These are phyloP conservation scores for Sporothrix luriei DNA, from an alignment of 2,329 filamentous ascomycete species.

Conservation along the genomic window DNA sequence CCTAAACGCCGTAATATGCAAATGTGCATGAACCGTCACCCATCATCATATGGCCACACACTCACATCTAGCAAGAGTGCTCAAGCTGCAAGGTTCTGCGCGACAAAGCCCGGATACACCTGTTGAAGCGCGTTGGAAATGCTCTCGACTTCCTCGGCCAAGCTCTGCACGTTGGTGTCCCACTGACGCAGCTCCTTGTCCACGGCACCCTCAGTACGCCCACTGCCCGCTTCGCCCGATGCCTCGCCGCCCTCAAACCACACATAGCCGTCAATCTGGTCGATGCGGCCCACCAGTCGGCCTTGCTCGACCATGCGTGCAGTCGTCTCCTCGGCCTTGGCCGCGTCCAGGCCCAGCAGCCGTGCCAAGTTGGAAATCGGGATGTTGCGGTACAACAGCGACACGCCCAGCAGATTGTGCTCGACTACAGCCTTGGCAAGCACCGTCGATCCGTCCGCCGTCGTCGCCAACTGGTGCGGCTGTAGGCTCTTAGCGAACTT, in stretches of 20 bases:
- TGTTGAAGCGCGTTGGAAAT: slow-evolving; percentile 79
- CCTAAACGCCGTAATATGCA: slow-evolving; percentile 13
- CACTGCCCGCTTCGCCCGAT: slow-evolving; percentile 67
- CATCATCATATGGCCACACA: not conserved
- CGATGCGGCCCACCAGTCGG: slow-evolving; percentile 81
- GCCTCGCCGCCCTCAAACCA: slow-evolving; percentile 79
- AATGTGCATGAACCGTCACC: not conserved
- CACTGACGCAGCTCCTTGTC: slow-evolving; percentile 77
- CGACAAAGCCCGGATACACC: slow-evolving; percentile 65
- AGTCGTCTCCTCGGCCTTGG: slow-evolving; percentile 86
- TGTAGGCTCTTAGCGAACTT: slow-evolving; percentile 79
- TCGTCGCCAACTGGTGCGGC: slow-evolving; percentile 87
- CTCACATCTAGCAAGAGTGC: not conserved
- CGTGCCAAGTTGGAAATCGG: slow-evolving; percentile 72
- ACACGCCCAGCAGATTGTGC: slow-evolving; percentile 89
- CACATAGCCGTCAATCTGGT: slow-evolving; percentile 87
- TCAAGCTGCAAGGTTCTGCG: slow-evolving; percentile 24
- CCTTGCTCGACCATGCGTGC: slow-evolving; percentile 96
- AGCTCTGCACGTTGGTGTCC: slow-evolving; percentile 83
- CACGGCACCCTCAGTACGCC: slow-evolving; percentile 63
- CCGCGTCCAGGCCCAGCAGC: slow-evolving; percentile 75
- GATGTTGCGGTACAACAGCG: slow-evolving; percentile 77
- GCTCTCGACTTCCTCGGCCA: slow-evolving; percentile 80
- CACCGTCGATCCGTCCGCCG: slow-evolving; percentile 88
- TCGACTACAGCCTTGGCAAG: slow-evolving; percentile 92